These are phyloP conservation scores for Kodamaea laetipori DNA, from an alignment of 805 yeast genomes.

Conservation along the genomic window DNA sequence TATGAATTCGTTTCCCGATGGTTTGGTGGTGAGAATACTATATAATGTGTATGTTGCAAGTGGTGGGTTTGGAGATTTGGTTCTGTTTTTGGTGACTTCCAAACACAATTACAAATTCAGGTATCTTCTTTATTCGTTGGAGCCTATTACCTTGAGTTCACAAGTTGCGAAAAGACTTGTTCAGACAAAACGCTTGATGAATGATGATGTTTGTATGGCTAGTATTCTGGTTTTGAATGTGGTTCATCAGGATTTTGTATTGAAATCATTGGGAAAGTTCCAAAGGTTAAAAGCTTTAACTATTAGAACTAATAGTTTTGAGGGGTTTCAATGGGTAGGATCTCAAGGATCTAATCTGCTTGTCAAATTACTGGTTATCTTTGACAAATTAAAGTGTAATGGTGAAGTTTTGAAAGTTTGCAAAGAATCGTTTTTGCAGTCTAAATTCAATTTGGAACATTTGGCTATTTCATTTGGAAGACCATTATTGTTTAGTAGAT, in stretches of 20 bases:
- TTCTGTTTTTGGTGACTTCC: slow-evolving; percentile 3
- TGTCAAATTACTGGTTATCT: slow-evolving; percentile 1
- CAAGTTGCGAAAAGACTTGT: not conserved
- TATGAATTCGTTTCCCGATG: too few species aligned
- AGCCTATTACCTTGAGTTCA: slow-evolving; percentile 1
- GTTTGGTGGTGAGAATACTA: not conserved
- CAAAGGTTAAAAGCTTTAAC: not conserved
- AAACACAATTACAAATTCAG: not conserved
- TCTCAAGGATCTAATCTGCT: not conserved
- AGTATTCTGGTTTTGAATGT: slow-evolving; percentile 3
- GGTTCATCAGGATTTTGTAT: not conserved
- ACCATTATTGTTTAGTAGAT: not conserved
- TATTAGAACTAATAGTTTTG: not conserved
- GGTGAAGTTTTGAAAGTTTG: not conserved
- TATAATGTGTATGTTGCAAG: not conserved
- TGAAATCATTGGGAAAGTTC: not conserved
- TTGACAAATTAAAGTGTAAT: not conserved
- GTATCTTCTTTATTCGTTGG: not conserved
- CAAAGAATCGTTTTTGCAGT: not conserved
- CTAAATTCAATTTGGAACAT: not conserved
- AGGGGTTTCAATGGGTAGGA: not conserved
- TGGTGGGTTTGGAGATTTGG: not conserved
- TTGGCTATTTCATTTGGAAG: not conserved
- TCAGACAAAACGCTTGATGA: not conserved
- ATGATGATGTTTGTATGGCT: not conserved